phyloP scores from a whole-genome alignment of 106 monocot genomes.

The Apostasia shenzhenica region DNA sequence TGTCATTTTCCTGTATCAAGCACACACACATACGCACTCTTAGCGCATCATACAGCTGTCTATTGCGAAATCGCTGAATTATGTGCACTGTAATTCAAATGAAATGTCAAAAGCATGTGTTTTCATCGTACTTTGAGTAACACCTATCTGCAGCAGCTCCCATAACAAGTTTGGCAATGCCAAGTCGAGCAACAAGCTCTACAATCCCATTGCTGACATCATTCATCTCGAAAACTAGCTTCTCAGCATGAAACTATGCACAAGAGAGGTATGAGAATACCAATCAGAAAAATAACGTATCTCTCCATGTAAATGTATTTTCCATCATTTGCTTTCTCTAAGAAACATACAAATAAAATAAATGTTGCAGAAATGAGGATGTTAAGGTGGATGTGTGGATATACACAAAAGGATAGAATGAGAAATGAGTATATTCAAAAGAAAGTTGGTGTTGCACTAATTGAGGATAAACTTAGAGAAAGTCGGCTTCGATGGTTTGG shows the following conservation, averaged over 20 bases:
- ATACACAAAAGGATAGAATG: background rate
- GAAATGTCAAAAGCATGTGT: background rate
- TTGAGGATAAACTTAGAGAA: no score
- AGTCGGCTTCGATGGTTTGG: no score
- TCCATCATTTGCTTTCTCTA: background rate
- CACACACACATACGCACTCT: background rate
- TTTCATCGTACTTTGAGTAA: conserved; percentile 17
- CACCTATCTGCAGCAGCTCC: conserved; percentile 28
- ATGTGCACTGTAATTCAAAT: background rate
- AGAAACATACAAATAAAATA: background rate
- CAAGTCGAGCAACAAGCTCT: conserved; percentile 17
- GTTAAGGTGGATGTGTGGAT: background rate
- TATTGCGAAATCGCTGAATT: background rate
- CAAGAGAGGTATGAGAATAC: background rate
- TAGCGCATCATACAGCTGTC: background rate
- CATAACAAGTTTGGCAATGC: conserved; percentile 30
- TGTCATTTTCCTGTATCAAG: conserved; percentile 26
- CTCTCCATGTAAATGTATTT: background rate
- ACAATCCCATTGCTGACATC: conserved; percentile 15
- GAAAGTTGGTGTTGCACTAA: no score
- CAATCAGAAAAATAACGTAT: background rate
- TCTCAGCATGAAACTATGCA: background rate
- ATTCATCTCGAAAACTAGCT: background rate
- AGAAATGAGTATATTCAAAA: background rate
- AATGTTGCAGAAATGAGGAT: background rate